These are phyloP conservation scores for Wickerhamiella kazuoi DNA, from an alignment of 805 yeast genomes.

Conservation along the genomic window DNA sequence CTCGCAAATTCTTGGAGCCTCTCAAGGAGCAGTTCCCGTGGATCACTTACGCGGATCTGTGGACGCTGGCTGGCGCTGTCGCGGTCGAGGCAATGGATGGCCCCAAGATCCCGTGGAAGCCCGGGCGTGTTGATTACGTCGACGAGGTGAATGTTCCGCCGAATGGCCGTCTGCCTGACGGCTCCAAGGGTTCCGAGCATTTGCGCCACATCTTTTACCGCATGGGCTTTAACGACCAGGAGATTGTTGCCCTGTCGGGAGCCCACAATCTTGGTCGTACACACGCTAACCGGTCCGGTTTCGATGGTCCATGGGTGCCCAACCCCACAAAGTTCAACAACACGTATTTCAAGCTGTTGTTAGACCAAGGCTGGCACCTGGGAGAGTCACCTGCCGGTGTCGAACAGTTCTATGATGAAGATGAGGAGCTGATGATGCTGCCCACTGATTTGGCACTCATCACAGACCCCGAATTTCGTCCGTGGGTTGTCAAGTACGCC, in stretches of 20 bases:
- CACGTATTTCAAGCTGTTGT: constrained; percentile 44
- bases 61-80: constrained; percentile 54
- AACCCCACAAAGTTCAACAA: constrained; percentile 59
- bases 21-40: constrained; percentile 40
- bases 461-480: constrained; percentile 40
- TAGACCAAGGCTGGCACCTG: constrained; percentile 37
- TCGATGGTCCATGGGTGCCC: constrained; percentile 82
- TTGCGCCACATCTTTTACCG: constrained; percentile 36
- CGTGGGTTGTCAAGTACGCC: constrained; percentile 53
- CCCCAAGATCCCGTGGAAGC: constrained; percentile 60
- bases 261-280: constrained; percentile 50
- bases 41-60: constrained; percentile 47
- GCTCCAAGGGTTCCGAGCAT: constrained; percentile 35
- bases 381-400: constrained; percentile 25
- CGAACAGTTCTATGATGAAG: constrained; percentile 28
- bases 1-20: constrained; percentile 39
- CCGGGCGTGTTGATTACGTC: constrained; percentile 46
- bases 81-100: constrained; percentile 50
- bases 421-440: constrained; percentile 65
- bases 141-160: constrained; percentile 39
- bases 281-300: constrained; percentile 50
- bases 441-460: constrained; percentile 60
- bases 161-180: constrained; percentile 47
- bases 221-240: constrained; percentile 44
- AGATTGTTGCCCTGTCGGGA: constrained; percentile 43